Base-by-base conservation (phyloP, 192 early-diverging fungal genomes). In the Rhizophagus prolifer region DNA sequence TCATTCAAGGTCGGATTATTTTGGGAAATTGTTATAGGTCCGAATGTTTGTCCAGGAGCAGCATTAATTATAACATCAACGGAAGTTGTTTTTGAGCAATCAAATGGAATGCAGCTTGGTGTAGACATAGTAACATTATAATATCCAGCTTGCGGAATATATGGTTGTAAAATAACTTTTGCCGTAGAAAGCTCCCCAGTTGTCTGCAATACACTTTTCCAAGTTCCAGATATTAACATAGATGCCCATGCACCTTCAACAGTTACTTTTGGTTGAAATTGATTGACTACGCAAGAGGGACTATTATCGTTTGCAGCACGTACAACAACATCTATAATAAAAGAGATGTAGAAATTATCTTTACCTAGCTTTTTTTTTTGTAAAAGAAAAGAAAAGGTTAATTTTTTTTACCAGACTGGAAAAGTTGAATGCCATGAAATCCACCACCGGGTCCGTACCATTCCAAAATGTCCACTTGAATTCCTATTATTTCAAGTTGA, bases 131-230 rank as follows among this genome's bases (percentile, higher is more conserved):
- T 85, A 26, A 90, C 85, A 50, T 85, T 82, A 64, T 92, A 92
- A 70, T 86, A 85, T 12, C 90, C 90, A 8, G 88, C 74, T 58
- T 90, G 89, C 30, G 89, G 84, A 10, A 92, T 77, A 76, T 84
- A 87, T 0, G 90, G 90, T 21, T 67, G 65, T 71, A 90, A 31
- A 25, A 46, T 76, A 25, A 68, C 13, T 30, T 58, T 64, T 65
- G 26, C 26, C 13, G 16, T 58, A 38, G 47, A 9, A 3, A 67
- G 10, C 7, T 65, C 23, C 10, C 64, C 9, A 16, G 63, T 50
- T n/a, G 64, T 25, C 16, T 46, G 38, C 34, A 67, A 67, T 4
- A 68, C 75, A 67, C 16, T 50, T 58, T 67, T 16, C 75, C 75
- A 76, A 34, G 23, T 26, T 58, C 75, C 75, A 6, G 62, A 36